Conservation (phyloP, 2,329 filamentous ascomycete species). For the Diaporthe amygdali region DNA sequence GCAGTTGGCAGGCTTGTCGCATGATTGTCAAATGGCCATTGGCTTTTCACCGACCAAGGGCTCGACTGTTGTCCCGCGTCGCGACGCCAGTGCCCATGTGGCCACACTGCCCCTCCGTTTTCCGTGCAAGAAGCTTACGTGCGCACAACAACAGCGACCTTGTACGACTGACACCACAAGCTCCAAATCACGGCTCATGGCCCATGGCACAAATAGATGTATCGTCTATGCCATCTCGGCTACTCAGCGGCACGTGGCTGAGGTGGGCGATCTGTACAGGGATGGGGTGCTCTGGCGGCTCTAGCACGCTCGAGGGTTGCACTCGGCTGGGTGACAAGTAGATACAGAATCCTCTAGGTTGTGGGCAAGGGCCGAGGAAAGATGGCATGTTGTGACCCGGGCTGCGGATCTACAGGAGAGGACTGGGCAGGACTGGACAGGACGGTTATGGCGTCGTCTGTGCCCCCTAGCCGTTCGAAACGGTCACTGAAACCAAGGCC, state of each 20-base stretch:
- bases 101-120: too few species aligned
- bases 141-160: neutral
- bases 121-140: neutral
- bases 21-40: constrained; percentile 20
- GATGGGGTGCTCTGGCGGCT: constrained; percentile 16
- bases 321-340: constrained; percentile 8
- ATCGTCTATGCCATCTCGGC: neutral
- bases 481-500: constrained; percentile 22
- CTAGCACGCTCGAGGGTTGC: constrained; percentile 7
- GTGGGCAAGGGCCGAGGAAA: neutral
- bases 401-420: constrained; percentile 16
- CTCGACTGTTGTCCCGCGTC: neutral
- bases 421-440: neutral
- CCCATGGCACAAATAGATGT: neutral
- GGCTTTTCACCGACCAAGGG: constrained; percentile 3
- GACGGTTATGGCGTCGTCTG: constrained; percentile 16
- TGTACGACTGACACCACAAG: neutral
- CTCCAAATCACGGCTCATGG: neutral
- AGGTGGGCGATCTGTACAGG: constrained; percentile 21
- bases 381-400: constrained; percentile 9
- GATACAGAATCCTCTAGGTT: neutral
- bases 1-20: constrained; percentile 13
- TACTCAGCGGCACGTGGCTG: constrained; percentile 18
- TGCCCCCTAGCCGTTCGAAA: constrained; percentile 20
- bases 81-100: neutral